These are phyloP conservation scores for Epichloe baconii DNA, from an alignment of 2,329 filamentous ascomycete species.

Conservation along the genomic window DNA sequence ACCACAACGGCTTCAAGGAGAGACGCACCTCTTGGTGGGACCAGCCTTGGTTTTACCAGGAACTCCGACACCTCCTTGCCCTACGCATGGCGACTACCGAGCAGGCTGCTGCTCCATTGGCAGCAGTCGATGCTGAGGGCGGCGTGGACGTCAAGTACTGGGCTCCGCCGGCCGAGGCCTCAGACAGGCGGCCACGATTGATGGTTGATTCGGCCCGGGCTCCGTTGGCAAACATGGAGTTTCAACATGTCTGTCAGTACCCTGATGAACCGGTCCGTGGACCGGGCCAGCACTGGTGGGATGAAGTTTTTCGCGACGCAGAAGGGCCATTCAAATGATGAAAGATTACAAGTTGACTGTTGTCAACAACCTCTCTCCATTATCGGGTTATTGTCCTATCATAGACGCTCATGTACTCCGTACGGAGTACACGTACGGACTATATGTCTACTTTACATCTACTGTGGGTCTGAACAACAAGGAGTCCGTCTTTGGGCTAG, in stretches of 20 bases:
- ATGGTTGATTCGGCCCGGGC: background rate
- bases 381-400: no score
- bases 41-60: constrained; percentile 12
- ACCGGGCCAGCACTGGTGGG: background rate
- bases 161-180: background rate
- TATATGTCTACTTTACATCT: no score
- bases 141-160: constrained; percentile 1
- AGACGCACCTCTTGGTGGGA: constrained; percentile 14
- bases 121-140: background rate
- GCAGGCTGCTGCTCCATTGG: background rate
- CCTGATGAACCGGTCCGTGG: background rate
- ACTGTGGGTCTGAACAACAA: no score
- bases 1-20: constrained; percentile 14
- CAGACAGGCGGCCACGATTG: background rate
- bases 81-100: background rate
- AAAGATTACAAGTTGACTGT: background rate
- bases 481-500: background rate
- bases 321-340: background rate
- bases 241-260: background rate
- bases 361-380: background rate
- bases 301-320: background rate
- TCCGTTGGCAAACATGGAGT: background rate
- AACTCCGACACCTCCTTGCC: constrained; percentile 9
- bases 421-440: no score
- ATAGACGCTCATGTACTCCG: no score